Evolutionary conservation across 768 basidiomycete genomes (phyloP).

Genomic region (button mushroom (Agaricus bisporus)): DNA sequence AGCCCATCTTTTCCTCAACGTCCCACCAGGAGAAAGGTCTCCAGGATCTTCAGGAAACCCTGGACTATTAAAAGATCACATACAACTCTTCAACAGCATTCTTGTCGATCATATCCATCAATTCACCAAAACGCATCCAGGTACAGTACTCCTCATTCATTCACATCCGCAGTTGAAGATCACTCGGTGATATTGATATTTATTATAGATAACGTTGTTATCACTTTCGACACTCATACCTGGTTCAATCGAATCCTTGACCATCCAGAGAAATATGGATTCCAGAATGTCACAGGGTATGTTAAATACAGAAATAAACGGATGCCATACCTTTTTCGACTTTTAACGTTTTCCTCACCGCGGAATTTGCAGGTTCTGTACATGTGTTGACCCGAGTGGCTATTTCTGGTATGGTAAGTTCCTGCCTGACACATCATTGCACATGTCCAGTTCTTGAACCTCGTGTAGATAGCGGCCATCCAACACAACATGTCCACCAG

Average conservation of each 20-base stretch:
- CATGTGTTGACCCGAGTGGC: constrained; percentile 34
- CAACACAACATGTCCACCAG: constrained; percentile 41
- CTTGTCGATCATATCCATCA: constrained; percentile 27
- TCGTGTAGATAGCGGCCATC: constrained; percentile 39
- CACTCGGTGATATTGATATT: background rate
- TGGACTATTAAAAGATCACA: constrained; percentile 31
- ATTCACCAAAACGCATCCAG: constrained; percentile 32
- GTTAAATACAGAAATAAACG: background rate
- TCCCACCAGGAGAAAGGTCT: constrained; percentile 48
- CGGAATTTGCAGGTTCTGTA: constrained; percentile 34
- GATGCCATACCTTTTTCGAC: too few relatives aligned
- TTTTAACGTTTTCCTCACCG: background rate
- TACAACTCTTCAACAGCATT: constrained; percentile 35
- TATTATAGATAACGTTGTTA: constrained; percentile 26
- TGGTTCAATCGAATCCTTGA: constrained; percentile 45
- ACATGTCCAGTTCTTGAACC: background rate
- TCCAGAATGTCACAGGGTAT: constrained; percentile 44
- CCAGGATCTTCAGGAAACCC: constrained; percentile 31
- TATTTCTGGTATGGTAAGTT: constrained; percentile 52
- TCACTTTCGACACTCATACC: constrained; percentile 45
- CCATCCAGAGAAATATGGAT: constrained; percentile 32
- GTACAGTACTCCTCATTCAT: constrained; percentile 14
- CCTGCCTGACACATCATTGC: background rate
- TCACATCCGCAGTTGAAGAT: background rate
- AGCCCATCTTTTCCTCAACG: constrained; percentile 49